Conservation (phyloP, 805 yeast genomes). For the Suhomyces tanzawaensis region DNA sequence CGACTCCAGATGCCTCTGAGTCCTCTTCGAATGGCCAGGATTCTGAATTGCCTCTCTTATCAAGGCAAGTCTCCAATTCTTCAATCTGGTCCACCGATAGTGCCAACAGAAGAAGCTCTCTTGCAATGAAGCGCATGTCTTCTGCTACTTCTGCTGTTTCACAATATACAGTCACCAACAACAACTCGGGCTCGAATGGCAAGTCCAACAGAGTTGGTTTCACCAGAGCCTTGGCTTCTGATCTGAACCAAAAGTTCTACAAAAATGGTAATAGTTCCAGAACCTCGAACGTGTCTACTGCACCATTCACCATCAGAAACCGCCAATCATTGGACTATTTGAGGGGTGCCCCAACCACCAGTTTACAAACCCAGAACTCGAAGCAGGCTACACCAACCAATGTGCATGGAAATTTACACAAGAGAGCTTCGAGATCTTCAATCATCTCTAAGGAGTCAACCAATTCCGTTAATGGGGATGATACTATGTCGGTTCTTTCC, state of each 20-base stretch:
- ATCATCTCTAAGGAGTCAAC: slow-evolving; percentile 32
- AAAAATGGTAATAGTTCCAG: slow-evolving; percentile 15
- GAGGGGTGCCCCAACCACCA: slow-evolving; percentile 11
- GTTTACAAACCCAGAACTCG: not conserved
- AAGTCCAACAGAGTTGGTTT: slow-evolving; percentile 32
- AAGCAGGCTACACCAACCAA: not conserved
- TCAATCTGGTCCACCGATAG: slow-evolving; percentile 41
- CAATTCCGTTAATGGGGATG: slow-evolving; percentile 22
- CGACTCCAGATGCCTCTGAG: slow-evolving; percentile 3
- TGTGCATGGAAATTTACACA: slow-evolving; percentile 16
- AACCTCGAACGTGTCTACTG: slow-evolving; percentile 4
- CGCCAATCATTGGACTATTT: slow-evolving; percentile 29
- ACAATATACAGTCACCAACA: slow-evolving; percentile 19
- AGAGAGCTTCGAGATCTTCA: slow-evolving; percentile 35
- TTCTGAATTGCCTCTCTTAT: slow-evolving; percentile 5
- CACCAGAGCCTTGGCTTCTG: slow-evolving; percentile 39
- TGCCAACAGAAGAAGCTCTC: slow-evolving; percentile 22
- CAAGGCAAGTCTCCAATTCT: slow-evolving; percentile 27
- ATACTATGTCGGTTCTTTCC: slow-evolving; percentile 34
- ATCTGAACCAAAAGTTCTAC: slow-evolving; percentile 24
- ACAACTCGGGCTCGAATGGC: slow-evolving; percentile 7
- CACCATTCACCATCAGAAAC: slow-evolving; percentile 1
- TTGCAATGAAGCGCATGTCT: slow-evolving; percentile 30
- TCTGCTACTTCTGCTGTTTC: slow-evolving; percentile 30
- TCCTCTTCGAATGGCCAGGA: not conserved